Conservation (phyloP, 2,329 filamentous ascomycete genomes). For the Shiraia bambusicola region DNA sequence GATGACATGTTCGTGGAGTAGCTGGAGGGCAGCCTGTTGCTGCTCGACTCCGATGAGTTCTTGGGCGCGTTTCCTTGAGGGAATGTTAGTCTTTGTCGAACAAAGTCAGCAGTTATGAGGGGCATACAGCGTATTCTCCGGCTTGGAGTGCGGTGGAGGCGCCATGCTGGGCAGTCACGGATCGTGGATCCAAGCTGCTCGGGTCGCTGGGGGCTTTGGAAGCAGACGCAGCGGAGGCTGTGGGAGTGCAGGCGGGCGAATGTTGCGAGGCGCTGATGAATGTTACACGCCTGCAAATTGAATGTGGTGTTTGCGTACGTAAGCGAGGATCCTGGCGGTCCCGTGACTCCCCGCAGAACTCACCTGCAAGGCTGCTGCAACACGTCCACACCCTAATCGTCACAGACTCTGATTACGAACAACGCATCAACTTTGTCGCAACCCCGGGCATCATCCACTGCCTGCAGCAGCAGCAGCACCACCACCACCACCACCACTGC, state of each 20-base stretch:
- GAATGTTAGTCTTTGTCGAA: conserved; percentile 7
- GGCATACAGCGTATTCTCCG: conserved; percentile 84
- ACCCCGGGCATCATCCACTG: too few species aligned
- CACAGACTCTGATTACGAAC: too few species aligned
- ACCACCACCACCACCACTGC: too few species aligned
- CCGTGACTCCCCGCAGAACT: not conserved
- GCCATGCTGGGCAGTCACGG: conserved; percentile 64
- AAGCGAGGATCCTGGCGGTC: conserved; percentile 13
- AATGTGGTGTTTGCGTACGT: conserved; percentile 17
- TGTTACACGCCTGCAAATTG: conserved; percentile 14
- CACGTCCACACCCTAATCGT: not conserved
- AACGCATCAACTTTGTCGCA: too few species aligned
- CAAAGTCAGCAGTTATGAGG: conserved; percentile 8
- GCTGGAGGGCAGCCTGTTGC: conserved; percentile 83
- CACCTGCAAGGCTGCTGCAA: not conserved
- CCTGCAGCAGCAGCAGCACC: too few species aligned
- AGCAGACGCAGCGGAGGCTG: conserved; percentile 27
- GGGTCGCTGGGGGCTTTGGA: conserved; percentile 30
- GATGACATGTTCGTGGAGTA: conserved; percentile 98
- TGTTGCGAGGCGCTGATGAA: conserved; percentile 22
- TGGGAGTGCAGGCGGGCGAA: conserved; percentile 4
- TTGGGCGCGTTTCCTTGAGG: conserved; percentile 69
- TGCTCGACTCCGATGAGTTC: conserved; percentile 98
- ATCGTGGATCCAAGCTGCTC: conserved; percentile 27
- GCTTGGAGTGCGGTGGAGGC: conserved; percentile 94